phyloP scores from a whole-genome alignment of 768 basidiomycete genomes.

The Xerocomus spinulosus region DNA sequence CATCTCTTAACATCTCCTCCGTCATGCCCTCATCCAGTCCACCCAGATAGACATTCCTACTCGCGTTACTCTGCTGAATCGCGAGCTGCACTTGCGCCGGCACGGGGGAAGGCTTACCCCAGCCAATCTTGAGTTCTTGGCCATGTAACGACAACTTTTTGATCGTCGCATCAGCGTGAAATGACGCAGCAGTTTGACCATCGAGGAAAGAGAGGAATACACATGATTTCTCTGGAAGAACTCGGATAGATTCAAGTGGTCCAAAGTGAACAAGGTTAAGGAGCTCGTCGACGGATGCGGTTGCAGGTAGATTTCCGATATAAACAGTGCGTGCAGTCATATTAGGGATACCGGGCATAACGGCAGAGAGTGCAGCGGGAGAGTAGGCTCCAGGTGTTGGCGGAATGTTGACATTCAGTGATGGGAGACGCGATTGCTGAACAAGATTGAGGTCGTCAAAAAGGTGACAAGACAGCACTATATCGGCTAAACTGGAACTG shows the following conservation, averaged over 20 bases:
- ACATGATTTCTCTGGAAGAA: slow-evolving; percentile 94
- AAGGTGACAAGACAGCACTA: not conserved
- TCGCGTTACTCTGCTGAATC: slow-evolving; percentile 89
- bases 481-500: not conserved
- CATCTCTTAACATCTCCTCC: slow-evolving; percentile 89
- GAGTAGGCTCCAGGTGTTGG: slow-evolving; percentile 71
- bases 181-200: slow-evolving; percentile 86
- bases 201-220: slow-evolving; percentile 99
- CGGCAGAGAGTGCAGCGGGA: slow-evolving; percentile 72
- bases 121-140: slow-evolving; percentile 97
- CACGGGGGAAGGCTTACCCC: slow-evolving; percentile 93
- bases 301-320: slow-evolving; percentile 91
- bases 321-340: slow-evolving; percentile 87
- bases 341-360: slow-evolving; percentile 56
- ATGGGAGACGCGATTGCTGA: slow-evolving; percentile 52
- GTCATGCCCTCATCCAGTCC: slow-evolving; percentile 87
- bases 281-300: slow-evolving; percentile 95
- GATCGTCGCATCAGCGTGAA: slow-evolving; percentile 94
- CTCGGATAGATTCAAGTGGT: slow-evolving; percentile 89
- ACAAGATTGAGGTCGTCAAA: slow-evolving; percentile 36
- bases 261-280: slow-evolving; percentile 98
- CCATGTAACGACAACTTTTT: slow-evolving; percentile 91
- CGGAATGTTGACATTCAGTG: slow-evolving; percentile 64
- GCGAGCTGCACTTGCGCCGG: slow-evolving; percentile 82
- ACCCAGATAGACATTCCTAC: slow-evolving; percentile 94